Conservation (phyloP, 2,329 filamentous ascomycete species). For the Macrophomina tecta region DNA sequence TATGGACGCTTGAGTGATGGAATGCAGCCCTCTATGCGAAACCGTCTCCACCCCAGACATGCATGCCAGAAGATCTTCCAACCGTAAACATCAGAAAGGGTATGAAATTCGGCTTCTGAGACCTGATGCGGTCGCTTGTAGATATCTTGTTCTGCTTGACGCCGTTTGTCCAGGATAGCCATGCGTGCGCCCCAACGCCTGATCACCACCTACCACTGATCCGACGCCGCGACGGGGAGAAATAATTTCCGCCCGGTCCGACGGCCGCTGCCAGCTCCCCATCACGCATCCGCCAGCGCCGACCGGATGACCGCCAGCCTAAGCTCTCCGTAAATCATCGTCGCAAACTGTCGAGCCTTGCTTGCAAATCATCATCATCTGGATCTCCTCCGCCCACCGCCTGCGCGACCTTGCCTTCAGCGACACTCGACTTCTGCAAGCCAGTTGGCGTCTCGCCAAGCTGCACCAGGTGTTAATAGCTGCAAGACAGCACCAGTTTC, state of each 20-base stretch:
- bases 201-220: constrained; percentile 16
- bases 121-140: constrained; percentile 19
- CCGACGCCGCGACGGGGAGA: constrained; percentile 1
- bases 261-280: neutral
- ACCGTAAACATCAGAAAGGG: constrained; percentile 8
- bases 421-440: constrained; percentile 73
- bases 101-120: constrained; percentile 22
- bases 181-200: constrained; percentile 27
- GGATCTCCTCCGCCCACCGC: constrained; percentile 71
- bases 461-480: constrained; percentile 55
- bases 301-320: neutral
- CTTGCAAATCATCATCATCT: constrained; percentile 88
- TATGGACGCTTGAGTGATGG: constrained; percentile 7
- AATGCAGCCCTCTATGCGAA: constrained; percentile 13
- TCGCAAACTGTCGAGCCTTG: constrained; percentile 85
- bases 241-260: constrained; percentile 1
- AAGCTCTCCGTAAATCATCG: constrained; percentile 42
- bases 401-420: constrained; percentile 82
- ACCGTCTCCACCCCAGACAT: neutral
- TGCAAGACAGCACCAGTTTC: neutral
- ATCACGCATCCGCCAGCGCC: neutral
- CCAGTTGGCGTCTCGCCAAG: constrained; percentile 90
- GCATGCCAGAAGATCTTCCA: neutral
- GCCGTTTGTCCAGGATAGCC: constrained; percentile 13
- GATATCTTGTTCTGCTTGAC: constrained; percentile 3